Conservation (phyloP, 208 protist species). For the Acanthamoeba divionensis region DNA sequence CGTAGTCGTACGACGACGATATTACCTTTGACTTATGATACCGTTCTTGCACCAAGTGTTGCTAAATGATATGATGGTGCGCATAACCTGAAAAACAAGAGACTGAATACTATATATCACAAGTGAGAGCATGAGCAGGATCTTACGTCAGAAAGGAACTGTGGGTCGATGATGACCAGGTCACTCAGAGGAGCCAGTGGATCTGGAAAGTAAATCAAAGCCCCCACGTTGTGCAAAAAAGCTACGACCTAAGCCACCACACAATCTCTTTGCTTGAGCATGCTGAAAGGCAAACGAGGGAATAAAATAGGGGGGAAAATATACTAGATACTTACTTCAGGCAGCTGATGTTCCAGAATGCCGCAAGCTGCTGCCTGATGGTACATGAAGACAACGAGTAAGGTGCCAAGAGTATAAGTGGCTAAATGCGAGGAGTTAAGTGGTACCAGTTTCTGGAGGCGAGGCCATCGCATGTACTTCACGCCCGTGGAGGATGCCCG, state of each 20-base stretch:
- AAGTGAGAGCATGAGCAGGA: no score
- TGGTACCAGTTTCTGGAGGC: no score
- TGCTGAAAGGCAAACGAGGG: no score
- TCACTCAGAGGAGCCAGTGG: not conserved
- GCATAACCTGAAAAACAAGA: not conserved
- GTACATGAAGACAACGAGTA: no score
- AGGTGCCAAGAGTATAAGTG: no score
- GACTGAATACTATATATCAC: no score
- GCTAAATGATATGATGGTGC: conserved; percentile 28
- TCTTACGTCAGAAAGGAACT: not conserved
- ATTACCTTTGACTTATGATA: not conserved
- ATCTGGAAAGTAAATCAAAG: conserved; percentile 7
- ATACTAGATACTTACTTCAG: not conserved
- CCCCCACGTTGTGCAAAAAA: conserved; percentile 17
- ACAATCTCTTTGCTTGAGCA: no score
- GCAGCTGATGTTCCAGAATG: not conserved
- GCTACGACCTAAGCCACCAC: not conserved
- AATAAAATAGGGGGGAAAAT: no score
- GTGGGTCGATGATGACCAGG: conserved; percentile 21
- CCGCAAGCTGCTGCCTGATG: not conserved
- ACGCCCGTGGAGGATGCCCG: no score
- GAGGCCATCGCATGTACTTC: no score
- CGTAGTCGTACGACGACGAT: no score
- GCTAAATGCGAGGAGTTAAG: no score
- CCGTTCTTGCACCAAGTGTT: conserved; percentile 21